phyloP scores from a whole-genome alignment of 2,329 filamentous ascomycete species.

The Didymella sp. region DNA sequence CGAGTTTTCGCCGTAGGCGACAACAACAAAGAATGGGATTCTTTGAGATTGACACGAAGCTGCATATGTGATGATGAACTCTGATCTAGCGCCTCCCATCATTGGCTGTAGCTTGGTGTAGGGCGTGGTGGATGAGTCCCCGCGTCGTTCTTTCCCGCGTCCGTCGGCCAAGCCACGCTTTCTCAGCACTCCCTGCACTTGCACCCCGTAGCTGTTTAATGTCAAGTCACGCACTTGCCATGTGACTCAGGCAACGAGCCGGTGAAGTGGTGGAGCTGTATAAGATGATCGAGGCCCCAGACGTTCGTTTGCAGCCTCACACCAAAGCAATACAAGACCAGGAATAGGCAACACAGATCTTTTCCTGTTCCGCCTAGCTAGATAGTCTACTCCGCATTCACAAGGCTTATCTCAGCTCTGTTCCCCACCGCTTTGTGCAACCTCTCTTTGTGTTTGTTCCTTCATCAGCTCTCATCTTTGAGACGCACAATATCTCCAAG shows the following conservation, averaged over 20 bases:
- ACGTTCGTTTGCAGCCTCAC: conserved; percentile 18
- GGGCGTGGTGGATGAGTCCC: conserved; percentile 18
- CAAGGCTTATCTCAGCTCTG: conserved; percentile 20
- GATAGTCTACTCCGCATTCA: conserved; percentile 33
- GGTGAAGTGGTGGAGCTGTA: conserved; percentile 6
- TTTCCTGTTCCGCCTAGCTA: conserved; percentile 16
- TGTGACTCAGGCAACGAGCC: conserved; percentile 12
- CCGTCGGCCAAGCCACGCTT: conserved; percentile 17
- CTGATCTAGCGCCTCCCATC: conserved; percentile 5
- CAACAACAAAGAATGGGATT: conserved; percentile 10
- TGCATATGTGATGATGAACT: conserved; percentile 2
- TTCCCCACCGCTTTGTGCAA: conserved; percentile 17
- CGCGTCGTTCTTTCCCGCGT: conserved; percentile 11
- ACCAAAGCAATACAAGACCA: conserved; percentile 1
- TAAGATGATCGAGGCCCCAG: conserved; percentile 14
- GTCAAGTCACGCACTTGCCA: conserved; percentile 11
- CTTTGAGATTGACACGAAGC: conserved; percentile 13
- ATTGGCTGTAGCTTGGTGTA: conserved; percentile 13
- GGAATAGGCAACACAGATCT: conserved; percentile 4
- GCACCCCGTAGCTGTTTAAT: conserved; percentile 8
- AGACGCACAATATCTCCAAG: conserved; percentile 21
- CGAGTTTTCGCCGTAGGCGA: conserved; percentile 13
- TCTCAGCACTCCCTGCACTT: conserved; percentile 10
- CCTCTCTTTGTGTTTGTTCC: conserved; percentile 21
- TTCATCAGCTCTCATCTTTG: conserved; percentile 15